Conservation (phyloP, 345 rosid species). For the Citrus medica region DNA sequence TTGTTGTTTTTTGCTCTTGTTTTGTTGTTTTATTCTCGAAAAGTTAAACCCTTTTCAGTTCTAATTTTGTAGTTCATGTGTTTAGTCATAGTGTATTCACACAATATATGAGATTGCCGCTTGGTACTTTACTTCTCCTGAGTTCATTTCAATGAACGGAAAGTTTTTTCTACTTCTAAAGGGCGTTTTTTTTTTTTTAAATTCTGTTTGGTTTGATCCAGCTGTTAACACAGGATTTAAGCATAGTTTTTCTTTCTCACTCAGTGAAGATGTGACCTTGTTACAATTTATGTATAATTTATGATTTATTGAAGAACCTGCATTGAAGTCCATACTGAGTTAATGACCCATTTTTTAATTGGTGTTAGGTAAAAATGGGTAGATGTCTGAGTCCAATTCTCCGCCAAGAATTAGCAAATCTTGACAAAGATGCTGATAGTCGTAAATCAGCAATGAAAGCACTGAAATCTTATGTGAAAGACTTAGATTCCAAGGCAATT, state of each 20-base stretch:
- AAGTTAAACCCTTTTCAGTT: neutral
- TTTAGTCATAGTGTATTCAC: neutral
- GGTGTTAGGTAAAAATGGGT: conserved; percentile 48
- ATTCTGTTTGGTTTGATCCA: neutral
- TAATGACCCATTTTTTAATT: neutral
- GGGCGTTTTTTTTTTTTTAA: no score
- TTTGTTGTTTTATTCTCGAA: neutral
- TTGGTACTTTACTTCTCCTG: neutral
- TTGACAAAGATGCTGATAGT: conserved; percentile 78
- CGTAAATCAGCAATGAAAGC: conserved; percentile 82
- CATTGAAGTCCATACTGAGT: neutral
- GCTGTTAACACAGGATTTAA: neutral
- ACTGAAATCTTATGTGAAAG: conserved; percentile 75
- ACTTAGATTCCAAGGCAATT: conserved; percentile 77
- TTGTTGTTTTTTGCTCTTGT: neutral
- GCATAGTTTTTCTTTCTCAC: neutral
- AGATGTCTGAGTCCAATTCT: conserved; percentile 70
- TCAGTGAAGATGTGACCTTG: neutral
- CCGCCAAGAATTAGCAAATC: conserved; percentile 70
- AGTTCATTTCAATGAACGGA: neutral
- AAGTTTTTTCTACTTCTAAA: no score
- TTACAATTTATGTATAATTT: neutral
- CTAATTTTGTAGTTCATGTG: neutral
- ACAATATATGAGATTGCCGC: neutral
- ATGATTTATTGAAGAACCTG: neutral